Conservation (phyloP, 2,329 filamentous ascomycete species). For the Ophiostoma tasmaniense region DNA sequence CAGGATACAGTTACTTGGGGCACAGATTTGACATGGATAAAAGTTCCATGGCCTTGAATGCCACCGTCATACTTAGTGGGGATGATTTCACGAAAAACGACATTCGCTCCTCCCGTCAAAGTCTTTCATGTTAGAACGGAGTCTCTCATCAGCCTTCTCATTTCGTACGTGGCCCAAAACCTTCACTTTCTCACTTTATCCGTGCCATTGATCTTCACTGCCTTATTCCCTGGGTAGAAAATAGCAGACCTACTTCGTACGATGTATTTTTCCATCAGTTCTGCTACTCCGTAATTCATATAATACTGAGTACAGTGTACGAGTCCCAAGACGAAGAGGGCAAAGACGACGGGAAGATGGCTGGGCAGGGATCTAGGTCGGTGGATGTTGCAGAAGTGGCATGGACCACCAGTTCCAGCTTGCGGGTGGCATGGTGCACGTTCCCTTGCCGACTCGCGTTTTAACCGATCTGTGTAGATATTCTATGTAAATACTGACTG, state of each 20-base stretch:
- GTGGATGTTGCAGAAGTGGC: background rate
- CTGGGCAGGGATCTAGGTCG: background rate
- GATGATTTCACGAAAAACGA: too few relatives aligned
- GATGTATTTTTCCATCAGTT: background rate
- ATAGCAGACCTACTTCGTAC: too few relatives aligned
- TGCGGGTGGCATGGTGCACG: background rate
- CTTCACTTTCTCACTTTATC: background rate
- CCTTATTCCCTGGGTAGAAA: background rate
- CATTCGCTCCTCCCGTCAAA: too few relatives aligned
- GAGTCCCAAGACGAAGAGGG: background rate
- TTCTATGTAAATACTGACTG: background rate
- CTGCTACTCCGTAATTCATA: background rate
- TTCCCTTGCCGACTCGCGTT: constrained; percentile 3
- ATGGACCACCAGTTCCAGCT: constrained; percentile 11
- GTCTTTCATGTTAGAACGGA: too few relatives aligned
- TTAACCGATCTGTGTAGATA: background rate
- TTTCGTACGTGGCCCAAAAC: background rate
- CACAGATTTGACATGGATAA: background rate
- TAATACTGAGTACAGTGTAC: background rate
- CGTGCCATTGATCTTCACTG: background rate
- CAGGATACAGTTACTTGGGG: background rate
- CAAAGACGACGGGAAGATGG: background rate
- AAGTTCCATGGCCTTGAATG: background rate
- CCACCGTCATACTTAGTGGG: background rate
- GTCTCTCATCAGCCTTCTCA: background rate